Conservation (phyloP, 495 filamentous ascomycete genomes). For the Thermochaetoides thermophila region DNA sequence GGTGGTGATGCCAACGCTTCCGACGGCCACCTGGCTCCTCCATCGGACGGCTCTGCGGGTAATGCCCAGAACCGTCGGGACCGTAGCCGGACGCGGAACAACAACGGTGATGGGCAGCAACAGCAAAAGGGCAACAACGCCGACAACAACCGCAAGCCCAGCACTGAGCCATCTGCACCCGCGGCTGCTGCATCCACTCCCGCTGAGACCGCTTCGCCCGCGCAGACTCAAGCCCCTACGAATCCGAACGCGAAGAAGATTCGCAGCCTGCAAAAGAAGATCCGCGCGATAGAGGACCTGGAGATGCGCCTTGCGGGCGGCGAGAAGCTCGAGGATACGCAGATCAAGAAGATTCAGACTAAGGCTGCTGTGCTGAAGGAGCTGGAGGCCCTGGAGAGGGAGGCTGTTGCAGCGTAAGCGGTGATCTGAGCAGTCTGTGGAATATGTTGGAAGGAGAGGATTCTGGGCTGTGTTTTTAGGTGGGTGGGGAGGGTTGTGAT, state of each 20-base stretch:
- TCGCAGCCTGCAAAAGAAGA: slow-evolving; percentile 83
- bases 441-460: no score
- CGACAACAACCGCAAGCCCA: slow-evolving; percentile 22
- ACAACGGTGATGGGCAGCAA: neutral
- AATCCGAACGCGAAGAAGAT: slow-evolving; percentile 68
- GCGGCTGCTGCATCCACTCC: slow-evolving; percentile 25
- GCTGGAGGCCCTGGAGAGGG: slow-evolving; percentile 37
- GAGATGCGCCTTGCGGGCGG: slow-evolving; percentile 89
- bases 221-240: no score
- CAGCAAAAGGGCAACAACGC: slow-evolving; percentile 26
- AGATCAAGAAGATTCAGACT: slow-evolving; percentile 94
- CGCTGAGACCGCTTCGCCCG: slow-evolving; percentile 15
- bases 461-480: no score
- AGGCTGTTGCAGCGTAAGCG: no score
- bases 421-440: no score
- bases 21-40: slow-evolving; percentile 23
- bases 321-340: slow-evolving; percentile 94
- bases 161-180: slow-evolving; percentile 12
- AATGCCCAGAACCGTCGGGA: slow-evolving; percentile 50
- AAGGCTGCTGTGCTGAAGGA: slow-evolving; percentile 72
- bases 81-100: slow-evolving; percentile 19
- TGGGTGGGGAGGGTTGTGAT: no score
- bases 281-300: slow-evolving; percentile 90
- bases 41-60: slow-evolving; percentile 24
- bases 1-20: slow-evolving; percentile 17